These are phyloP conservation scores for Corynascus novoguineensis DNA, from an alignment of 495 filamentous ascomycete species.

Conservation along the genomic window DNA sequence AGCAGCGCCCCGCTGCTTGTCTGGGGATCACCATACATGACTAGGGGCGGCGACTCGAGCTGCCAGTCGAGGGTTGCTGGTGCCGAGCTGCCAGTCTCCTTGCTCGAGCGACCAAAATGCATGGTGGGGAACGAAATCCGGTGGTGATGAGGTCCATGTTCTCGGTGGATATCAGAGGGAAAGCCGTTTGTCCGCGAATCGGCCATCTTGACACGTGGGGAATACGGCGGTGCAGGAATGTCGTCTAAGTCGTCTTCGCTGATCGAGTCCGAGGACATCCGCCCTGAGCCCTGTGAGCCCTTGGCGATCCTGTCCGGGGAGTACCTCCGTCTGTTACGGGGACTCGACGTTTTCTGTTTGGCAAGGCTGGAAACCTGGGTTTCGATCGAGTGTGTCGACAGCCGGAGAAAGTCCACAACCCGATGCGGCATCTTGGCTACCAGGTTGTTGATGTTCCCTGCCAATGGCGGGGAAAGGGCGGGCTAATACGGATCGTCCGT, in stretches of 20 bases:
- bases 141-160: slow-evolving; percentile 35
- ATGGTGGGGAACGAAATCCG: slow-evolving; percentile 44
- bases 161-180: slow-evolving; percentile 28
- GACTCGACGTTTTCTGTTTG: slow-evolving; percentile 24
- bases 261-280: slow-evolving; percentile 33
- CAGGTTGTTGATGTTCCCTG: slow-evolving; percentile 12
- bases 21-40: slow-evolving; percentile 71
- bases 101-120: slow-evolving; percentile 43
- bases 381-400: slow-evolving; percentile 34
- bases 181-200: slow-evolving; percentile 27
- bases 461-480: slow-evolving; percentile 19
- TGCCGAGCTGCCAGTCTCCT: slow-evolving; percentile 35
- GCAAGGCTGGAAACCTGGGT: slow-evolving; percentile 27
- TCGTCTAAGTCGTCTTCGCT: slow-evolving; percentile 31
- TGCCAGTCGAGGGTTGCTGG: slow-evolving; percentile 62
- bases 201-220: slow-evolving; percentile 23
- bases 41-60: slow-evolving; percentile 84
- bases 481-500: not conserved
- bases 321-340: slow-evolving; percentile 20
- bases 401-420: slow-evolving; percentile 46
- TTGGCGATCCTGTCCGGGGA: slow-evolving; percentile 25
- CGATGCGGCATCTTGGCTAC: slow-evolving; percentile 43
- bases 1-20: slow-evolving; percentile 81
- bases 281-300: slow-evolving; percentile 24
- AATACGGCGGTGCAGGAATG: slow-evolving; percentile 14